Conservation (phyloP, 2,329 filamentous ascomycete genomes). For the Diaporthe ilicicola region DNA sequence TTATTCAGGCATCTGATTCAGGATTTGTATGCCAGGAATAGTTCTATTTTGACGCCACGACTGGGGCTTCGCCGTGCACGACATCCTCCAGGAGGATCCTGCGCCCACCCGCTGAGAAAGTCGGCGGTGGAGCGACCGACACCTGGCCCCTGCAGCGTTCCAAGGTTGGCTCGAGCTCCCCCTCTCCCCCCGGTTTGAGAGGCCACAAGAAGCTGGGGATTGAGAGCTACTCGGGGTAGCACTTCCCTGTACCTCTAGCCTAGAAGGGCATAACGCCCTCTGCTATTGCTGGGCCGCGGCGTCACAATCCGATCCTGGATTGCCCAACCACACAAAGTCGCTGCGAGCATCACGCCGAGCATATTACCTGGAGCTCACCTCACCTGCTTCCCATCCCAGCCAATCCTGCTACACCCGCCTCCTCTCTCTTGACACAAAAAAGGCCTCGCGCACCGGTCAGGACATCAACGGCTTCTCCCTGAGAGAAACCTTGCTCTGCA, state of each 20-base stretch:
- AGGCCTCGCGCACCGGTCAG: slow-evolving; percentile 2
- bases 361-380: slow-evolving; percentile 28
- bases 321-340: slow-evolving; percentile 27
- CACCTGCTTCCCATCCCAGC: slow-evolving; percentile 16
- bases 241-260: slow-evolving; percentile 21
- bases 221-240: slow-evolving; percentile 20
- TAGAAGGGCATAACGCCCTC: slow-evolving; percentile 16
- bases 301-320: slow-evolving; percentile 21
- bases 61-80: slow-evolving; percentile 5
- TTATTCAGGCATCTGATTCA: neutral
- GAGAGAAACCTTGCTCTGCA: neutral
- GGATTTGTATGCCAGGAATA: slow-evolving; percentile 29
- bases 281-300: slow-evolving; percentile 19
- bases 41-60: slow-evolving; percentile 19
- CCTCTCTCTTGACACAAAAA: slow-evolving; percentile 18
- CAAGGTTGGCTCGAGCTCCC: slow-evolving; percentile 23
- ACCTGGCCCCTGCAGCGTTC: neutral
- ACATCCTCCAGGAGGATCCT: slow-evolving; percentile 6
- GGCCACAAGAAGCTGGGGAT: slow-evolving; percentile 28
- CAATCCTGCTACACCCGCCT: slow-evolving; percentile 15
- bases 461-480: slow-evolving; percentile 10
- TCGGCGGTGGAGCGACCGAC: slow-evolving; percentile 7
- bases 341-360: slow-evolving; percentile 27
- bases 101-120: neutral
- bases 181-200: slow-evolving; percentile 15